phyloP scores from a whole-genome alignment of 2,329 filamentous ascomycete genomes.

The Sporothrix luriei region DNA sequence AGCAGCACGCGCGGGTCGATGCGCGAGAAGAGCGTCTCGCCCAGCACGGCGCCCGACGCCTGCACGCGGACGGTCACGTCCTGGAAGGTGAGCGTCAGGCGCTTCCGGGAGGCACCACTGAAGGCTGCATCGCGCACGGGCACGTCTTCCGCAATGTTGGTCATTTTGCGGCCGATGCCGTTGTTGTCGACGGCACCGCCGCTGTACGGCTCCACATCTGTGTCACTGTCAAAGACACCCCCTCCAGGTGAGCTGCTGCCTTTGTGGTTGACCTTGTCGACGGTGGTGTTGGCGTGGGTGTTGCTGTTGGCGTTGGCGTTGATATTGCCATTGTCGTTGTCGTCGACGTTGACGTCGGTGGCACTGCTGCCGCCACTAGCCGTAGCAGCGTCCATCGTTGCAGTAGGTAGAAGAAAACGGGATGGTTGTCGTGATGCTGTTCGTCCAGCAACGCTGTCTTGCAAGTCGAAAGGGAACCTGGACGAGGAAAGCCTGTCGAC shows the following conservation, averaged over 20 bases:
- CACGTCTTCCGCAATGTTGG: background rate
- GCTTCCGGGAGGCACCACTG: constrained; percentile 5
- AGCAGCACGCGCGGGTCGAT: constrained; percentile 32
- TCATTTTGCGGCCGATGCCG: background rate
- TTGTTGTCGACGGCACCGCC: background rate
- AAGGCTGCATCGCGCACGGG: background rate
- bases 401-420: background rate
- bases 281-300: background rate
- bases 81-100: constrained; percentile 34
- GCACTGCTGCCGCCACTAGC: constrained; percentile 19
- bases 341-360: constrained; percentile 3
- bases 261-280: background rate
- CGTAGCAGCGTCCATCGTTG: background rate
- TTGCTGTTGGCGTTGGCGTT: background rate
- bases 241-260: background rate
- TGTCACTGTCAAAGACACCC: constrained; percentile 27
- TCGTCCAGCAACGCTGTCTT: no score
- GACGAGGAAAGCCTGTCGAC: no score
- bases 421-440: no score
- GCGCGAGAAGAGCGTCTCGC: constrained; percentile 33
- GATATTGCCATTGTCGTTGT: background rate
- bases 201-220: constrained; percentile 25
- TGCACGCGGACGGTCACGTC: constrained; percentile 32
- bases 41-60: constrained; percentile 32
- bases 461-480: no score